Percentiles rank a stretch among this genome's conserved stretches.
Evolutionary conservation across 768 basidiomycete genomes (phyloP).

Genomic region (Lactifluus piperatus): DNA sequence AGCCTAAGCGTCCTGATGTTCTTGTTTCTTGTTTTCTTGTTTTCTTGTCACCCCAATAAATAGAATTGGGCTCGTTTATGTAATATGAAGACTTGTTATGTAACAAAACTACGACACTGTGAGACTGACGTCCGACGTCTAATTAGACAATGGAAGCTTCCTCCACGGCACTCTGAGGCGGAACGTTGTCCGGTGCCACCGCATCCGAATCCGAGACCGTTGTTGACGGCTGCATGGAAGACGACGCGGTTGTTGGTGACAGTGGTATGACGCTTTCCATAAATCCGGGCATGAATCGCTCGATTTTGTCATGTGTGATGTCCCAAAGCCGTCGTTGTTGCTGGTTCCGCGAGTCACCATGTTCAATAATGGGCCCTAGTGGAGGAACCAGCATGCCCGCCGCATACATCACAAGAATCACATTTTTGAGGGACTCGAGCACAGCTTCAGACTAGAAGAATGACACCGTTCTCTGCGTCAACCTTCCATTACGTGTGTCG

Average conservation of each 20-base stretch:
- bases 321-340: conserved; percentile 71
- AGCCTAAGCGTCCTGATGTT: not conserved
- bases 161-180: not conserved
- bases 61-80: too few relatives aligned
- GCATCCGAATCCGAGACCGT: not conserved
- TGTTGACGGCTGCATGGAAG: conserved; percentile 1
- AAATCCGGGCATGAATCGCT: conserved; percentile 89
- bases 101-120: not conserved
- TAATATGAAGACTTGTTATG: not conserved
- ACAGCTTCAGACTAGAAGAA: conserved; percentile 76
- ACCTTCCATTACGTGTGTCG: not conserved
- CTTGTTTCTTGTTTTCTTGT: not conserved
- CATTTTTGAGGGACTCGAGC: conserved; percentile 94
- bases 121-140: not conserved
- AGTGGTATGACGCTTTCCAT: conserved; percentile 57
- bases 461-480: not conserved
- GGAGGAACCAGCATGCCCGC: conserved; percentile 74
- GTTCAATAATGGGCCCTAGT: conserved; percentile 30
- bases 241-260: conserved; percentile 22
- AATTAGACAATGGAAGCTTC: not conserved
- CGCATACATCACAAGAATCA: conserved; percentile 92
- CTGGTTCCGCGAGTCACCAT: conserved; percentile 42
- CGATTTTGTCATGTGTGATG: conserved; percentile 77
- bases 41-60: too few relatives aligned
- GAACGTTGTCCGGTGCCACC: not conserved